phyloP scores from a whole-genome alignment of 2,329 filamentous ascomycete genomes.

The Xylaria sp. region DNA sequence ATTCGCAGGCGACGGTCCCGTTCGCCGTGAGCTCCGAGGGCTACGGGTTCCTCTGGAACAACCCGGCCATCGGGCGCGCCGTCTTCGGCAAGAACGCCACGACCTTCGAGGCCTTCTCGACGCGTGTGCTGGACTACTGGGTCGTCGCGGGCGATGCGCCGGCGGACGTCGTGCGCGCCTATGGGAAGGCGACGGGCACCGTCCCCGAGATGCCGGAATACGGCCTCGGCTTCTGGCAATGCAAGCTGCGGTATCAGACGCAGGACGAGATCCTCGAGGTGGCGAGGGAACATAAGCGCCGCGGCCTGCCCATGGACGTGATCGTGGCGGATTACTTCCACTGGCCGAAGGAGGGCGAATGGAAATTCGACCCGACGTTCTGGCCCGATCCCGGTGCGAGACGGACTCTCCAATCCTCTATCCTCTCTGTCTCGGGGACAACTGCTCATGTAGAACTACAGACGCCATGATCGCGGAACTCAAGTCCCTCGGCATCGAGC shows the following conservation, averaged over 20 bases:
- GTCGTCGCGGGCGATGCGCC: conserved; percentile 68
- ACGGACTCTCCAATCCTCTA: background rate
- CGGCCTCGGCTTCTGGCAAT: conserved; percentile 76
- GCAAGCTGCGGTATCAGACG: conserved; percentile 73
- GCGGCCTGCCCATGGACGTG: conserved; percentile 68
- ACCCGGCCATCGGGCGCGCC: conserved; percentile 69
- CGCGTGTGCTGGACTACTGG: conserved; percentile 71
- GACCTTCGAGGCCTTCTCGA: conserved; percentile 70
- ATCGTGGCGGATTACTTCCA: conserved; percentile 78
- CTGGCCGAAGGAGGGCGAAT: conserved; percentile 74
- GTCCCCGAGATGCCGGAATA: conserved; percentile 77
- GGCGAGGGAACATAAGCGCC: conserved; percentile 67
- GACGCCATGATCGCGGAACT: conserved; percentile 73
- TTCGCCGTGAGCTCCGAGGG: conserved; percentile 70
- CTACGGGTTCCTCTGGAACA: conserved; percentile 75
- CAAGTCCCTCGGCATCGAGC: conserved; percentile 66
- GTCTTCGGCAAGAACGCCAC: conserved; percentile 71
- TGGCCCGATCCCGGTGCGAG: conserved; percentile 70
- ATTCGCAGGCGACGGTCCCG: conserved; percentile 73
- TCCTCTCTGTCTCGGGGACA: background rate
- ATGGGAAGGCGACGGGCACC: conserved; percentile 66
- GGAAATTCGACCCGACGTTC: conserved; percentile 72
- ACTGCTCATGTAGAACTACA: conserved; percentile 33
- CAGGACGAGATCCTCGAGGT: conserved; percentile 72
- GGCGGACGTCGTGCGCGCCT: conserved; percentile 65